Evolutionary conservation across 768 basidiomycete species (phyloP).

Genomic region (Hemileccinum impolitum): DNA sequence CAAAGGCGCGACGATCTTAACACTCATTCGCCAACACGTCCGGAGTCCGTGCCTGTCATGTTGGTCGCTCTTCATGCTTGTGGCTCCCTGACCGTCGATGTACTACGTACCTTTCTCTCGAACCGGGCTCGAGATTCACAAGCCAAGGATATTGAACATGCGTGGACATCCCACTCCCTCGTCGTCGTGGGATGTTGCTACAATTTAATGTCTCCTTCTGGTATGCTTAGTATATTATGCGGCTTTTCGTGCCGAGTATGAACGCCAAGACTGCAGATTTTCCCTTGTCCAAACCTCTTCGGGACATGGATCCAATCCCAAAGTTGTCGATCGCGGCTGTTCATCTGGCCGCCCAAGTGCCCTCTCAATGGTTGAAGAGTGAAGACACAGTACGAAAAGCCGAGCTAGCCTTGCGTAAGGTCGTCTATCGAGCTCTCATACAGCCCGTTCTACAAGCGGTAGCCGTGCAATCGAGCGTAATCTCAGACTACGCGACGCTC

Average conservation of each 20-base stretch:
- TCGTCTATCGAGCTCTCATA: slow-evolving; percentile 69
- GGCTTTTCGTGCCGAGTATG: slow-evolving; percentile 1
- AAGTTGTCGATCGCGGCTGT: slow-evolving; percentile 40
- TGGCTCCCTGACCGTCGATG: slow-evolving; percentile 66
- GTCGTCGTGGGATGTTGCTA: slow-evolving; percentile 79
- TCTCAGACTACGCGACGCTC: neutral
- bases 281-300: slow-evolving; percentile 42
- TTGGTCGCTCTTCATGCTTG: slow-evolving; percentile 74
- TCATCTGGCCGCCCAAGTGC: slow-evolving; percentile 72
- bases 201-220: slow-evolving; percentile 58
- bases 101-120: slow-evolving; percentile 52
- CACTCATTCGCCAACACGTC: neutral
- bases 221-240: slow-evolving; percentile 24
- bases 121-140: slow-evolving; percentile 16
- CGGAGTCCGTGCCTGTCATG: slow-evolving; percentile 42
- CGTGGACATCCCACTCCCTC: slow-evolving; percentile 51
- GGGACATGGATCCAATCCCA: slow-evolving; percentile 13
- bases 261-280: slow-evolving; percentile 41
- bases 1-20: neutral
- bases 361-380: slow-evolving; percentile 54
- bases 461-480: neutral
- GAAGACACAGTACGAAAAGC: slow-evolving; percentile 33
- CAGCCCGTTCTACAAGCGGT: slow-evolving; percentile 29
- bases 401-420: slow-evolving; percentile 58
- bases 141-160: neutral